Conservation (phyloP, 2,329 filamentous ascomycete species). For the Aureobasidium sp. region DNA sequence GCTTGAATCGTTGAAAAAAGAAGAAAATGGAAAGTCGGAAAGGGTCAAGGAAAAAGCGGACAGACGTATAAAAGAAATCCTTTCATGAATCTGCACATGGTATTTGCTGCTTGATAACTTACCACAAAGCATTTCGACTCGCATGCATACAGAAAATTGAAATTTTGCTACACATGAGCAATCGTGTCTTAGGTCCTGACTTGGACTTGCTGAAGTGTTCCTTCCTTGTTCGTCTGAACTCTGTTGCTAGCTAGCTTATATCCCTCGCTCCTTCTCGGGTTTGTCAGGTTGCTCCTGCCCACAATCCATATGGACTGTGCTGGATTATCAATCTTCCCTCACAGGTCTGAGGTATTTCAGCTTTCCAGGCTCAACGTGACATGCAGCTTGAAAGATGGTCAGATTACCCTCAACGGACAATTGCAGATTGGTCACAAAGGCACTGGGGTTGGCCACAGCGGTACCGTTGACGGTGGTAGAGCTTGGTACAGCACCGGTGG, state of each 20-base stretch:
- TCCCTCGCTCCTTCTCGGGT: too few species aligned
- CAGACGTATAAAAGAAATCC: neutral
- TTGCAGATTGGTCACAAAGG: conserved; percentile 20
- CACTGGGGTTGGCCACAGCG: conserved; percentile 19
- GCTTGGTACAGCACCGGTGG: conserved; percentile 9
- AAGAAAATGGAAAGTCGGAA: neutral
- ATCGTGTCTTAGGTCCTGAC: too few species aligned
- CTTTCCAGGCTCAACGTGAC: too few species aligned
- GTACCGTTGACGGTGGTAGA: conserved; percentile 18
- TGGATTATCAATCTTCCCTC: too few species aligned
- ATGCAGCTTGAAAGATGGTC: neutral
- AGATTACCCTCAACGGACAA: conserved; percentile 20
- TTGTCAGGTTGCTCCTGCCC: too few species aligned
- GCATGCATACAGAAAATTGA: neutral
- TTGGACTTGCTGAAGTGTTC: too few species aligned
- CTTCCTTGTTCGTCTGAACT: too few species aligned
- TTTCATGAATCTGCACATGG: neutral
- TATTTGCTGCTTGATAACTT: neutral
- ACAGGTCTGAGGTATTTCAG: neutral
- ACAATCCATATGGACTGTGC: too few species aligned
- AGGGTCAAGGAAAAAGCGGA: neutral
- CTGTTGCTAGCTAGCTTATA: too few species aligned
- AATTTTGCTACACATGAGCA: neutral
- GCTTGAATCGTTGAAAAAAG: neutral
- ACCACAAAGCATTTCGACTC: neutral